These are phyloP conservation scores for Aureobasidium sp. DNA, from an alignment of 2,329 filamentous ascomycete genomes.

Conservation along the genomic window DNA sequence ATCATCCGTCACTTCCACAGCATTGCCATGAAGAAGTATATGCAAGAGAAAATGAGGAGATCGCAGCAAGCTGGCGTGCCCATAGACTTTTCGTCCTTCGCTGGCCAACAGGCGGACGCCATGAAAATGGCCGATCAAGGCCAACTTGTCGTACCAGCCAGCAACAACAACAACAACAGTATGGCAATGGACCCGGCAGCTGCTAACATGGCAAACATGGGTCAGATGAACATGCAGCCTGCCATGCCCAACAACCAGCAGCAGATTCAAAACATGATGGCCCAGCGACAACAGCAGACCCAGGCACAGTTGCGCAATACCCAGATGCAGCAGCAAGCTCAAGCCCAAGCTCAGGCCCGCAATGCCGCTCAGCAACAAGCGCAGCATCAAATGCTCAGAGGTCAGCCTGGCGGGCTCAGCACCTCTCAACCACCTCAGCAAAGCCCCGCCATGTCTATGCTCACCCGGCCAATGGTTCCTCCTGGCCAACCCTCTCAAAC, in stretches of 20 bases:
- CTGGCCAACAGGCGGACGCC: conserved; percentile 56
- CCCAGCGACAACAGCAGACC: conserved; percentile 26
- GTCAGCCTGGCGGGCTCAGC: conserved; percentile 42
- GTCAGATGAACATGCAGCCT: conserved; percentile 28
- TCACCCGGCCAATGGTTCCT: conserved; percentile 42
- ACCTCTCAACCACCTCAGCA: conserved; percentile 34
- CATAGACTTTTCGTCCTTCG: conserved; percentile 49
- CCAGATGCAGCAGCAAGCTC: conserved; percentile 27
- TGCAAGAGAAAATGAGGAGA: conserved; percentile 14
- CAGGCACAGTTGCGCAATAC: conserved; percentile 34
- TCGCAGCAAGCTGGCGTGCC: conserved; percentile 33
- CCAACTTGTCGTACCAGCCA: conserved; percentile 57
- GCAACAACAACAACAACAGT: conserved; percentile 40
- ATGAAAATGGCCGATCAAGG: conserved; percentile 55
- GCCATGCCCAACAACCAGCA: conserved; percentile 37
- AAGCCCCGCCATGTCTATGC: conserved; percentile 43
- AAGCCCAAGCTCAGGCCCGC: conserved; percentile 29
- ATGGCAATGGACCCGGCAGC: conserved; percentile 17
- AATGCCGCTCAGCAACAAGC: conserved; percentile 38
- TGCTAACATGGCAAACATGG: conserved; percentile 19
- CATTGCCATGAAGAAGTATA: conserved; percentile 18
- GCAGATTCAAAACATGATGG: conserved; percentile 21
- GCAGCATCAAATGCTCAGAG: conserved; percentile 38
- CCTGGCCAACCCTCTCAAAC: conserved; percentile 35
- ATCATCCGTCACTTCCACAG: conserved; percentile 26